Evolutionary conservation across 768 basidiomycete genomes (phyloP).

Genomic region (Aureoboletus auriporus): DNA sequence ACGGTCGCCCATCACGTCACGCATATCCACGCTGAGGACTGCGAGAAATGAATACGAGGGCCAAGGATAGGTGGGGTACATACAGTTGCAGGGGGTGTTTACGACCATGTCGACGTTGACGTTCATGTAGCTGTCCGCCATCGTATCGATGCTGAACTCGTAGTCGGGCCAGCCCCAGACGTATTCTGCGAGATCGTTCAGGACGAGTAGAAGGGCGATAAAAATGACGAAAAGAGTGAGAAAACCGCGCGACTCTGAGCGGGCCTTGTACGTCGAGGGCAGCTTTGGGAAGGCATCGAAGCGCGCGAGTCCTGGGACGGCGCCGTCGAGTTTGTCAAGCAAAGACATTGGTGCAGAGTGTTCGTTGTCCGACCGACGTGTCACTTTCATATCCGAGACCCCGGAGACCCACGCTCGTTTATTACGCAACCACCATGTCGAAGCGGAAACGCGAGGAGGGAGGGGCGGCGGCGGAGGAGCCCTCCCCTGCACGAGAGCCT

Average conservation of each 20-base stretch:
- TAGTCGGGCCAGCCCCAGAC: constrained; percentile 92
- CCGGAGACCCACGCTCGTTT: constrained; percentile 4
- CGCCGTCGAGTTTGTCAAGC: constrained; percentile 61
- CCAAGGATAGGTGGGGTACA: constrained; percentile 30
- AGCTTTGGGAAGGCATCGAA: constrained; percentile 90
- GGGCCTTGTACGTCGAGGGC: constrained; percentile 74
- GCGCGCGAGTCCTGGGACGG: constrained; percentile 53
- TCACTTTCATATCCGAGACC: constrained; percentile 8
- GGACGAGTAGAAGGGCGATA: constrained; percentile 66
- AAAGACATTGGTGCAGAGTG: constrained; percentile 24
- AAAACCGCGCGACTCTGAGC: constrained; percentile 77
- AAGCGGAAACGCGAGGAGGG: no score
- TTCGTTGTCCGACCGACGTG: constrained; percentile 4
- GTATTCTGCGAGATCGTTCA: constrained; percentile 89
- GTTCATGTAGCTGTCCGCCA: constrained; percentile 58
- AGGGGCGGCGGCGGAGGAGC: no score
- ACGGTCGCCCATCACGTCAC: constrained; percentile 93
- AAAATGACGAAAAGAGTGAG: constrained; percentile 69
- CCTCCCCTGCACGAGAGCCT: constrained; percentile 16
- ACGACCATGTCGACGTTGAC: constrained; percentile 92
- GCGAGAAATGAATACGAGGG: constrained; percentile 1
- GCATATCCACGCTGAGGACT: constrained; percentile 86
- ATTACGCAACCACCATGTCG: constrained; percentile 18
- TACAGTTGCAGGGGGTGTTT: constrained; percentile 90
- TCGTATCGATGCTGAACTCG: constrained; percentile 81